Conservation (phyloP, 768 basidiomycete species). For the Tylopilus sp. region DNA sequence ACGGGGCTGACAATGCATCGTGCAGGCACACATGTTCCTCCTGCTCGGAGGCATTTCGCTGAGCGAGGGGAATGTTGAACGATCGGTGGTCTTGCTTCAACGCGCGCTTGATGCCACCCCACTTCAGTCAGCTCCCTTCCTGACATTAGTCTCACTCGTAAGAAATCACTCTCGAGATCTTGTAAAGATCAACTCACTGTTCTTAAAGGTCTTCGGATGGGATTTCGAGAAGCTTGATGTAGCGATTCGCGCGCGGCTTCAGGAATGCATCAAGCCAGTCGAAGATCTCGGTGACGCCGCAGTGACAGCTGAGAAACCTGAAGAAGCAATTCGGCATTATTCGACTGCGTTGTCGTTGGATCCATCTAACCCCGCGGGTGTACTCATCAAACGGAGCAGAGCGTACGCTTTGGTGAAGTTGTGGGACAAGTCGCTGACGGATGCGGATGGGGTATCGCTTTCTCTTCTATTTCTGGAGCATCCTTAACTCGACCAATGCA, state of each 20-base stretch:
- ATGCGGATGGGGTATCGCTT: constrained; percentile 9
- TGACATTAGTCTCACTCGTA: neutral
- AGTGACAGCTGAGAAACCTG: neutral
- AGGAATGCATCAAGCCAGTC: neutral
- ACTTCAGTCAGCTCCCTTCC: neutral
- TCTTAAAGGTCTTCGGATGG: constrained; percentile 11
- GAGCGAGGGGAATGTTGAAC: neutral
- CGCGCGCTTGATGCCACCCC: neutral
- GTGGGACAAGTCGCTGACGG: constrained; percentile 10
- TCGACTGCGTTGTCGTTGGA: neutral
- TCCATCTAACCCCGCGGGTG: neutral
- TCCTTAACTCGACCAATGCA: neutral
- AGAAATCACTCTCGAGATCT: neutral
- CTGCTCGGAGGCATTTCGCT: neutral
- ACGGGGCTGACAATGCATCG: neutral
- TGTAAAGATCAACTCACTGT: neutral
- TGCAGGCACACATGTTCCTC: neutral
- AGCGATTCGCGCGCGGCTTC: neutral
- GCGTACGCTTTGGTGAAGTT: neutral
- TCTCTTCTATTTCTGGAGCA: fast-evolving
- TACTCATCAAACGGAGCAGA: constrained; percentile 9
- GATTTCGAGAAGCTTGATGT: constrained; percentile 6
- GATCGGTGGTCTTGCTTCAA: neutral
- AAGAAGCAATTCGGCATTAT: neutral
- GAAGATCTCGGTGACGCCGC: neutral